These are phyloP conservation scores for Setomelanomma holmii DNA, from an alignment of 2,329 filamentous ascomycete genomes.

Conservation along the genomic window DNA sequence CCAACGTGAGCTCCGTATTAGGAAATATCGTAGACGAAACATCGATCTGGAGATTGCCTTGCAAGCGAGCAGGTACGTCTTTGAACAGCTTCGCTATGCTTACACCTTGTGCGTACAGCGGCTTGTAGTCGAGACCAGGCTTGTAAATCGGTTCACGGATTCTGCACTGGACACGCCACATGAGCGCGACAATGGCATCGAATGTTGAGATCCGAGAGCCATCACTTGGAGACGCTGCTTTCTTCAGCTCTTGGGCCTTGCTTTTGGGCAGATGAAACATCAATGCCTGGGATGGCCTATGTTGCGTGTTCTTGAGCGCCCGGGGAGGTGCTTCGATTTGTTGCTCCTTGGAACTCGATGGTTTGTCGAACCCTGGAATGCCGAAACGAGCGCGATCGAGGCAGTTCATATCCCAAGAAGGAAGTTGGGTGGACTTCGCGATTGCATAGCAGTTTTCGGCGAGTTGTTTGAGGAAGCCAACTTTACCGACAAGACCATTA, in stretches of 20 bases:
- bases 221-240: not conserved
- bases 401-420: not conserved
- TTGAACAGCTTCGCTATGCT: not conserved
- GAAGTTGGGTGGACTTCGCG: not conserved
- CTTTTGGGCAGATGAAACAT: conserved; percentile 7
- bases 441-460: conserved; percentile 5
- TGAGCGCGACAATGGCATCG: conserved; percentile 3
- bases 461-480: not conserved
- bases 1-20: not conserved
- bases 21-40: not conserved
- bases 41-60: conserved; percentile 6
- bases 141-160: not conserved
- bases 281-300: not conserved
- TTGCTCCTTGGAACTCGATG: not conserved
- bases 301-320: not conserved
- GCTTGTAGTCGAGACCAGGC: not conserved
- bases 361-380: not conserved
- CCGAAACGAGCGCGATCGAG: conserved; percentile 1
- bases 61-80: not conserved
- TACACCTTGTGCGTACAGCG: conserved; percentile 1
- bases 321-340: not conserved
- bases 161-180: conserved; percentile 3
- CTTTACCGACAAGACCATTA: not conserved
- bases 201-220: conserved; percentile 6
- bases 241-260: conserved; percentile 2